Conservation (phyloP, 495 filamentous ascomycete genomes). For the Geoglossum glabrum region DNA sequence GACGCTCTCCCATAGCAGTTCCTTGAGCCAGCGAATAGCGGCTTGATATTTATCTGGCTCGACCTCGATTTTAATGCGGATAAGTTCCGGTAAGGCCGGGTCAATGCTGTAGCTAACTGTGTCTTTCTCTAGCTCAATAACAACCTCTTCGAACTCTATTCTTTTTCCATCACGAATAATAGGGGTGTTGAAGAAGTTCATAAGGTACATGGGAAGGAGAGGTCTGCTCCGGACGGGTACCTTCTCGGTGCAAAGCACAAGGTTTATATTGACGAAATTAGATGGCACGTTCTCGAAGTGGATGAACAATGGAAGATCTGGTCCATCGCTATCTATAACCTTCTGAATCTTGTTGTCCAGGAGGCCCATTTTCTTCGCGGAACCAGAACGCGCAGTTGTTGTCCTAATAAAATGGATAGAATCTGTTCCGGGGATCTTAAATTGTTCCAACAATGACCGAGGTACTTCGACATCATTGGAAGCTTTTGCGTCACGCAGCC, state of each 20-base stretch:
- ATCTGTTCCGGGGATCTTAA: conserved; percentile 60
- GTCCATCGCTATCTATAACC: conserved; percentile 46
- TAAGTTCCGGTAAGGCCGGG: conserved; percentile 46
- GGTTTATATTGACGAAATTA: conserved; percentile 66
- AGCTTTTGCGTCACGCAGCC: conserved; percentile 57
- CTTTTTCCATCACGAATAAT: conserved; percentile 56
- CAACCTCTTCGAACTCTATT: conserved; percentile 78
- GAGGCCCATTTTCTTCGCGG: conserved; percentile 47
- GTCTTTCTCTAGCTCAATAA: conserved; percentile 73
- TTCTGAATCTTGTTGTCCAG: conserved; percentile 53
- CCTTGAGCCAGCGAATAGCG: conserved; percentile 66
- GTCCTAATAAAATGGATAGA: conserved; percentile 90
- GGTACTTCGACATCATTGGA: conserved; percentile 71
- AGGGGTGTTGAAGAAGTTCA: conserved; percentile 87
- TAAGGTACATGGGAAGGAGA: conserved; percentile 61
- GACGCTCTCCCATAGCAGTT: conserved; percentile 69
- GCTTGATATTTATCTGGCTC: conserved; percentile 74
- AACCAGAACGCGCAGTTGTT: conserved; percentile 63
- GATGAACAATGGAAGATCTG: conserved; percentile 60
- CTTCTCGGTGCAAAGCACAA: conserved; percentile 56
- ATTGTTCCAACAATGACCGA: conserved; percentile 51
- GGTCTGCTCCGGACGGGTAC: conserved; percentile 60
- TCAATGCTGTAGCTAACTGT: conserved; percentile 66
- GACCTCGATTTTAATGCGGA: conserved; percentile 63
- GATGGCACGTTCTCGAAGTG: conserved; percentile 88